Evolutionary conservation across 345 rosid genomes (phyloP).

Genomic region (Acer negundo): DNA sequence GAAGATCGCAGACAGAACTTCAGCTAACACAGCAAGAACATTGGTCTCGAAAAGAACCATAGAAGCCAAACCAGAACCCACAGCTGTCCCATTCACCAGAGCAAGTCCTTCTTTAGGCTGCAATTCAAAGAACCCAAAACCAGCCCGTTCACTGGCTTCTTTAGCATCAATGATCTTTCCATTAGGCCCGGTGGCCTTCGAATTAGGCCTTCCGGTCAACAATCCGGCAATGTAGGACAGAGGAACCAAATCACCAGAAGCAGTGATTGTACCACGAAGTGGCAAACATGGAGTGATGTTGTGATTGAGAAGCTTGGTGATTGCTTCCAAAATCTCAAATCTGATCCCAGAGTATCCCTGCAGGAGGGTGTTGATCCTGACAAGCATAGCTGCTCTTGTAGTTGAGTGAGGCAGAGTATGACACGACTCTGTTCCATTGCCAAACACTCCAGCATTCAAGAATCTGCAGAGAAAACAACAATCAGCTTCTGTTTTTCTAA

Average conservation of each 20-base stretch:
- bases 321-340: constrained; percentile 69
- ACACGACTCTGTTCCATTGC: constrained; percentile 46
- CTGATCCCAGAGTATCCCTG: constrained; percentile 79
- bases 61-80: constrained; percentile 70
- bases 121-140: constrained; percentile 50
- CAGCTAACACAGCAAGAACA: constrained; percentile 39
- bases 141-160: constrained; percentile 50
- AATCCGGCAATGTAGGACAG: constrained; percentile 74
- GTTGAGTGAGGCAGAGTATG: constrained; percentile 59
- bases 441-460: constrained; percentile 75
- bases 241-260: constrained; percentile 74
- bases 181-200: constrained; percentile 54
- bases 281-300: constrained; percentile 75
- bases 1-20: constrained; percentile 46
- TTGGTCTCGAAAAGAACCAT: constrained; percentile 52
- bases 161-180: constrained; percentile 49
- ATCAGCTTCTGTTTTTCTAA: too few relatives aligned
- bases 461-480: constrained; percentile 37
- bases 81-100: constrained; percentile 67
- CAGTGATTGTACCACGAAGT: constrained; percentile 71
- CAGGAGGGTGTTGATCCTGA: constrained; percentile 71
- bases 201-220: constrained; percentile 61
- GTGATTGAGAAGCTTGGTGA: constrained; percentile 58
- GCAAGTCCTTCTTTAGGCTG: constrained; percentile 83
- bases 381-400: constrained; percentile 75